Percentiles rank a stretch among this genome's conserved stretches.
Evolutionary conservation across 2,329 filamentous ascomycete species (phyloP).

Genomic region (Parastagonospora avenae): DNA sequence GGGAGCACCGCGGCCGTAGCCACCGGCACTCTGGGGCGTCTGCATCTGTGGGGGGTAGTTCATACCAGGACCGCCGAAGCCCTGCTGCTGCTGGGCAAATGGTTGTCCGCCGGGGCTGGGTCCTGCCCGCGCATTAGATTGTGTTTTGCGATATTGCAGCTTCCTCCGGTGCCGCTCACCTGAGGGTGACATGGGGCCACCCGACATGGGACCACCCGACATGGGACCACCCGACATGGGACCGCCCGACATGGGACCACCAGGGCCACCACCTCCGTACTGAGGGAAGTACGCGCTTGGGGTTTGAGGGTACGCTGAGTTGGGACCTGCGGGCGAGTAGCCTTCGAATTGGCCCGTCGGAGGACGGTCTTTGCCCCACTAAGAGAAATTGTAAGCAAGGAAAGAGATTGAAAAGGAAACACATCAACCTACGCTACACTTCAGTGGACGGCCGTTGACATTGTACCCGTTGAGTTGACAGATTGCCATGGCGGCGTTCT

Average conservation of each 20-base stretch:
- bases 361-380: constrained; percentile 99
- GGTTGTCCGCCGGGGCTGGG: constrained; percentile 66
- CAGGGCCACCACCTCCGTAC: constrained; percentile 72
- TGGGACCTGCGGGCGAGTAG: constrained; percentile 77
- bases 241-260: constrained; percentile 58
- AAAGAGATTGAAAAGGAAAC: constrained; percentile 20
- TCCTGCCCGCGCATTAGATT: constrained; percentile 52
- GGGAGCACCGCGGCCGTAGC: constrained; percentile 77
- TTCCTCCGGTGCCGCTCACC: constrained; percentile 50
- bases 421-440: constrained; percentile 86
- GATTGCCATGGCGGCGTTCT: constrained; percentile 97
- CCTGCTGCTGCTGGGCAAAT: constrained; percentile 59
- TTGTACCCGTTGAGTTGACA: constrained; percentile 98
- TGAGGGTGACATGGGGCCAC: constrained; percentile 64
- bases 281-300: constrained; percentile 89
- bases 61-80: constrained; percentile 66
- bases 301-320: constrained; percentile 77
- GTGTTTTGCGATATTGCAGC: constrained; percentile 42
- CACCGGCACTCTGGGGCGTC: constrained; percentile 71
- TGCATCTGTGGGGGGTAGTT: constrained; percentile 49
- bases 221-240: not conserved
- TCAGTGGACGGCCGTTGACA: constrained; percentile 93
- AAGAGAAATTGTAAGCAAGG: constrained; percentile 40
- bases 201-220: constrained; percentile 1
- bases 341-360: constrained; percentile 83